phyloP scores from a whole-genome alignment of 2,329 filamentous ascomycete species.

The Cercospora janseana region DNA sequence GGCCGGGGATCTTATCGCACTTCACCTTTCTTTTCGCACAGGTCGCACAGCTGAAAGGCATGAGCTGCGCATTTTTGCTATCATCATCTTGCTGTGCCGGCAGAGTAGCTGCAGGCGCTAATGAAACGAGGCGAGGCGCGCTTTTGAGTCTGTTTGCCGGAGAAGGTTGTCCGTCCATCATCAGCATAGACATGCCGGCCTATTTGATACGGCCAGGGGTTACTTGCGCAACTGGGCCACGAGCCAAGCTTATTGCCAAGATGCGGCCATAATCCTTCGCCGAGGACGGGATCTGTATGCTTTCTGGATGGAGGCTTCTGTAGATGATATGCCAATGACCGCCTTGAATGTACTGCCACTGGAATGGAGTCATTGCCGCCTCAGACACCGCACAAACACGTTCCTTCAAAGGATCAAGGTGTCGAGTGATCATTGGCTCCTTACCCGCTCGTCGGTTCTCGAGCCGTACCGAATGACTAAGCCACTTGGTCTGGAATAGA shows the following conservation, averaged over 20 bases:
- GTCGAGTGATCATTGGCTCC: not conserved
- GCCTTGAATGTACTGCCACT: no score
- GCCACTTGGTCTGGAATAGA: constrained; percentile 1
- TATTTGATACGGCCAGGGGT: no score
- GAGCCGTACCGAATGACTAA: not conserved
- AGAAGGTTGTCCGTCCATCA: constrained; percentile 4
- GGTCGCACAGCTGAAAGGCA: constrained; percentile 36
- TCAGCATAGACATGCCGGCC: constrained; percentile 1
- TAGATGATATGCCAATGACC: no score
- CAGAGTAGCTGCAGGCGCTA: constrained; percentile 22
- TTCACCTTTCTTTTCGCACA: constrained; percentile 43
- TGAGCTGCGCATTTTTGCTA: constrained; percentile 20
- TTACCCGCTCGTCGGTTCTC: not conserved
- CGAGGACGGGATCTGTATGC: no score
- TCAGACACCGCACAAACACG: not conserved
- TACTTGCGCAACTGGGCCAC: constrained; percentile 3
- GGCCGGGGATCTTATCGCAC: constrained; percentile 31
- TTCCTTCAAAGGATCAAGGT: constrained; percentile 4
- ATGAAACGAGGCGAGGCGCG: constrained; percentile 17
- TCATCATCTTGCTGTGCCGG: constrained; percentile 11
- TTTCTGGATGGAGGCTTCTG: no score
- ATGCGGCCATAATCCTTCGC: not conserved
- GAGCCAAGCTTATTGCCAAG: constrained; percentile 11
- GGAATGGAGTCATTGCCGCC: no score
- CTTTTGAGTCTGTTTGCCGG: not conserved